phyloP scores from a whole-genome alignment of 2,329 filamentous ascomycete genomes.

The Ceratocystis papillata region DNA sequence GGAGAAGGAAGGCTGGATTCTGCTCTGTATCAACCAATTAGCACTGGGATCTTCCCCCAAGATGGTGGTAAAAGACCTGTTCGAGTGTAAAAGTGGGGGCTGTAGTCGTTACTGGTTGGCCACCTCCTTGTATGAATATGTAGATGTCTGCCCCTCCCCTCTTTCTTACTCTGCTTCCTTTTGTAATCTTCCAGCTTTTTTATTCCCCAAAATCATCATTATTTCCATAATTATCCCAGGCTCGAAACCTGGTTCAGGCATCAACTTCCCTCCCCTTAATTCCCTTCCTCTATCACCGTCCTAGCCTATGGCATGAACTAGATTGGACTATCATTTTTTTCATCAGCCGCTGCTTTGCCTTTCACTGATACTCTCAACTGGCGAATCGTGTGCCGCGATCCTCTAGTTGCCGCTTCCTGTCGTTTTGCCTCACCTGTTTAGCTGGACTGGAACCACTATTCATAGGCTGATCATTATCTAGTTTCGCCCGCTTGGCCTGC shows the following conservation, averaged over 20 bases:
- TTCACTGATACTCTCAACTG: slow-evolving; percentile 1
- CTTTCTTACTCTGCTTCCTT: neutral
- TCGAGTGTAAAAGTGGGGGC: neutral
- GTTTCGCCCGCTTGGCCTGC: neutral
- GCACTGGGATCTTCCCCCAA: neutral
- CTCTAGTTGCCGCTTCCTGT: neutral
- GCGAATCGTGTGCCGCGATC: neutral
- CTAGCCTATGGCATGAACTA: neutral
- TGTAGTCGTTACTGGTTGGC: neutral
- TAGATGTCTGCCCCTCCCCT: neutral
- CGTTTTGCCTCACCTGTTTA: neutral
- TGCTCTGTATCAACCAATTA: neutral
- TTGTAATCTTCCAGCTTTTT: neutral
- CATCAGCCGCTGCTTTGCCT: slow-evolving; percentile 1
- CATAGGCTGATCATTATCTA: slow-evolving; percentile 1
- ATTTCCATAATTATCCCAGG: neutral
- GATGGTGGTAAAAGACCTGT: neutral
- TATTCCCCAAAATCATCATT: neutral
- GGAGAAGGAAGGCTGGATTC: neutral
- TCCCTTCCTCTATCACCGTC: neutral
- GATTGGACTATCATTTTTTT: neutral
- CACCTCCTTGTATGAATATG: neutral
- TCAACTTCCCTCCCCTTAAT: neutral
- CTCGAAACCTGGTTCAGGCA: neutral
- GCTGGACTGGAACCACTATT: neutral